Conservation (phyloP, 2,329 filamentous ascomycete species). For the Diaporthe ilicicola region DNA sequence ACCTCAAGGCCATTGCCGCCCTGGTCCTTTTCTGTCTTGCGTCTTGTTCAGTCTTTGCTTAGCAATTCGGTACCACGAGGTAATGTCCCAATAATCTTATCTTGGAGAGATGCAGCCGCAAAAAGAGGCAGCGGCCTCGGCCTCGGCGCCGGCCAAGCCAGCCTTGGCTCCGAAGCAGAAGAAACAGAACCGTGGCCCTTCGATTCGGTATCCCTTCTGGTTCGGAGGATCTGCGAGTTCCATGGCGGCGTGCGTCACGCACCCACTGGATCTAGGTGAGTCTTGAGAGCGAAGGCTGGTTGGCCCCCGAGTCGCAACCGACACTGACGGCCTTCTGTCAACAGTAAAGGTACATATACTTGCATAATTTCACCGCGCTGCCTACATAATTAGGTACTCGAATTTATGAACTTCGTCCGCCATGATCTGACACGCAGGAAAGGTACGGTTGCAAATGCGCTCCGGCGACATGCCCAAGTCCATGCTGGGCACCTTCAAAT, state of each 20-base stretch:
- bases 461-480: constrained; percentile 76
- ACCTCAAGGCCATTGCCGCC: neutral
- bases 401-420: neutral
- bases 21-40: neutral
- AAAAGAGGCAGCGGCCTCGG: constrained; percentile 34
- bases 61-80: neutral
- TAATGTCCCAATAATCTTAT: constrained; percentile 18
- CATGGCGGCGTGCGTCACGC: constrained; percentile 89
- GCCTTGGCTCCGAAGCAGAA: constrained; percentile 14
- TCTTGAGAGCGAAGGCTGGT: constrained; percentile 34
- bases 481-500: constrained; percentile 86
- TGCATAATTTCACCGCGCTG: neutral
- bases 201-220: constrained; percentile 82
- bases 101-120: constrained; percentile 40
- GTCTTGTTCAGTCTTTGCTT: neutral
- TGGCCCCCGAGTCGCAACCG: neutral
- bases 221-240: constrained; percentile 96
- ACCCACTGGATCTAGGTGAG: constrained; percentile 91
- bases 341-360: constrained; percentile 29
- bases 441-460: constrained; percentile 91
- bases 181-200: constrained; percentile 49
- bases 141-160: constrained; percentile 37
- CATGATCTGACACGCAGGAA: constrained; percentile 2
- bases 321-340: constrained; percentile 13
- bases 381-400: neutral